These are phyloP conservation scores for Lentinus tigrinus DNA, from an alignment of 768 basidiomycete genomes.

Conservation along the genomic window DNA sequence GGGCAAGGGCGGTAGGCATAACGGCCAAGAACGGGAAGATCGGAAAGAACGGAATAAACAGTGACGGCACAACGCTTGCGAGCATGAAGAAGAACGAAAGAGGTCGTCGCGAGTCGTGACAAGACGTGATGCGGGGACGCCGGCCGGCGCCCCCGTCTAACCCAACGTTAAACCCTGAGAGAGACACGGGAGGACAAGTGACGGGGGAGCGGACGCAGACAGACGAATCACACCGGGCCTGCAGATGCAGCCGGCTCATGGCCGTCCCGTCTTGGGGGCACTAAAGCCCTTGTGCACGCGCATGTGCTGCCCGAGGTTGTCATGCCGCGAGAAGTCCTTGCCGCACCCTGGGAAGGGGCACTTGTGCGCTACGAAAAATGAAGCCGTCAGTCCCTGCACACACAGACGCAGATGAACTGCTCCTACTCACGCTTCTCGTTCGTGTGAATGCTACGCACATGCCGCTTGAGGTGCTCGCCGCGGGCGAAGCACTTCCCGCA, in stretches of 20 bases:
- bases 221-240: no score
- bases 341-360: slow-evolving; percentile 80
- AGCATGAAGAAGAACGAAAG: not conserved
- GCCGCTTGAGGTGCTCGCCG: slow-evolving; percentile 88
- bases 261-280: slow-evolving; percentile 20
- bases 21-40: no score
- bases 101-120: not conserved
- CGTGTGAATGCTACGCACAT: slow-evolving; percentile 86
- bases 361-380: slow-evolving; percentile 57
- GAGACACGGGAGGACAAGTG: not conserved
- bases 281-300: slow-evolving; percentile 58
- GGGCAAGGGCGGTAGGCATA: not conserved
- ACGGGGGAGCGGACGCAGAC: not conserved
- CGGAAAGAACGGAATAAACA: no score
- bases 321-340: slow-evolving; percentile 84
- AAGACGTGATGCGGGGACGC: not conserved
- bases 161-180: not conserved
- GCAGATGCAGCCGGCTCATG: slow-evolving; percentile 7
- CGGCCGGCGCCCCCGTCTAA: not conserved
- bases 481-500: slow-evolving; percentile 89
- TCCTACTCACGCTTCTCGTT: slow-evolving; percentile 86
- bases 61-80: no score
- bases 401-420: slow-evolving; percentile 12
- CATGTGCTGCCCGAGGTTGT: slow-evolving; percentile 88
- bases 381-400: slow-evolving; percentile 8